These are phyloP conservation scores for Penicillium corylophilum DNA, from an alignment of 2,329 filamentous ascomycete species.

Conservation along the genomic window DNA sequence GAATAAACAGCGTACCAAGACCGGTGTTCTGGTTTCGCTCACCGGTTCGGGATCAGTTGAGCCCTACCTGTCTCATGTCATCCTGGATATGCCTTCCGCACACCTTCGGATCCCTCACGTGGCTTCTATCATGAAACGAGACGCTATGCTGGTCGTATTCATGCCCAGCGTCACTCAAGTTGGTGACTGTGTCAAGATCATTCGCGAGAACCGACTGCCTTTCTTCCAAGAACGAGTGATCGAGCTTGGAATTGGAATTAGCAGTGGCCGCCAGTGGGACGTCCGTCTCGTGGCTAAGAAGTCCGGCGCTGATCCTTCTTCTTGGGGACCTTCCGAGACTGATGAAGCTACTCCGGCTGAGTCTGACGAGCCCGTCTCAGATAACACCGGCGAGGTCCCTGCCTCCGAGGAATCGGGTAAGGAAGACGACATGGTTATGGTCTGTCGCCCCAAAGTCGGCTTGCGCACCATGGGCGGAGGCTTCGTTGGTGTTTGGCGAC, in stretches of 20 bases:
- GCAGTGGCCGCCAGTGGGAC: slow-evolving; percentile 50
- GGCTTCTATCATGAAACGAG: slow-evolving; percentile 56
- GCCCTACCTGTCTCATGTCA: slow-evolving; percentile 69
- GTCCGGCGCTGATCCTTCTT: slow-evolving; percentile 34
- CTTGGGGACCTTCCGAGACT: slow-evolving; percentile 25
- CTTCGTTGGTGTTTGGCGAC: slow-evolving; percentile 52
- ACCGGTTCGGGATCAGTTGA: slow-evolving; percentile 27
- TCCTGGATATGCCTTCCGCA: slow-evolving; percentile 71
- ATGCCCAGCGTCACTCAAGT: slow-evolving; percentile 78
- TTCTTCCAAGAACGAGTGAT: slow-evolving; percentile 49
- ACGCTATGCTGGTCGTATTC: slow-evolving; percentile 69
- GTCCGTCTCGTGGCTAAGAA: slow-evolving; percentile 43
- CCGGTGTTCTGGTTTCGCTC: slow-evolving; percentile 17
- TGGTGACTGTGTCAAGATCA: slow-evolving; percentile 59
- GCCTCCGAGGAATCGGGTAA: slow-evolving; percentile 15
- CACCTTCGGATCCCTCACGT: slow-evolving; percentile 51
- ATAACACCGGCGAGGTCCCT: slow-evolving; percentile 5
- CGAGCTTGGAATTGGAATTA: slow-evolving; percentile 48
- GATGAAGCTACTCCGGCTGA: slow-evolving; percentile 12
- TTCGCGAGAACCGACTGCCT: slow-evolving; percentile 56
- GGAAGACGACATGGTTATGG: slow-evolving; percentile 41
- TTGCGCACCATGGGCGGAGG: slow-evolving; percentile 49
- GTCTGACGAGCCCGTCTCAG: slow-evolving; percentile 11
- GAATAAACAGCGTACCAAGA: slow-evolving; percentile 37
- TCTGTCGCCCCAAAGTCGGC: slow-evolving; percentile 56